phyloP scores from a whole-genome alignment of 768 basidiomycete genomes.

The Coprinopsis strossmayeri region DNA sequence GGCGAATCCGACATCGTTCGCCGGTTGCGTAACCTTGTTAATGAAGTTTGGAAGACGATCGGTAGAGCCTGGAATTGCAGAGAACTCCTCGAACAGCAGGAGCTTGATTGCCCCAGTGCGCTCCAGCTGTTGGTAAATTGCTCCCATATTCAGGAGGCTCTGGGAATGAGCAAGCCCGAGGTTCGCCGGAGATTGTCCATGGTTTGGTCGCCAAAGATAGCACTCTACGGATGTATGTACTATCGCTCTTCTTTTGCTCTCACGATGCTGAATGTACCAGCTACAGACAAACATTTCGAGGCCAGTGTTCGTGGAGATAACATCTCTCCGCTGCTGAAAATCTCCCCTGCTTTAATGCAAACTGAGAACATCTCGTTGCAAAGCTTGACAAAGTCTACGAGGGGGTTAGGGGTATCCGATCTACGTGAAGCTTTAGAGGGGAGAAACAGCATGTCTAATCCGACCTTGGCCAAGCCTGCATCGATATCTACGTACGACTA shows the following conservation, averaged over 20 bases:
- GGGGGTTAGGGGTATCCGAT: conserved; percentile 82
- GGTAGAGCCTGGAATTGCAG: conserved; percentile 25
- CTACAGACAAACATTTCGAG: conserved; percentile 58
- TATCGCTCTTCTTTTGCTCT: conserved; percentile 4
- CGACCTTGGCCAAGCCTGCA: conserved; percentile 57
- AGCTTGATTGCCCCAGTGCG: conserved; percentile 48
- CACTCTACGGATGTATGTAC: conserved; percentile 68
- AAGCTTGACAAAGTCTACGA: conserved; percentile 70
- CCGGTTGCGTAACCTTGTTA: conserved; percentile 44
- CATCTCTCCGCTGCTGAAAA: conserved; percentile 67
- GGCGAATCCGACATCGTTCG: not conserved
- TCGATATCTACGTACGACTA: conserved; percentile 78
- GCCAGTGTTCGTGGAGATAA: conserved; percentile 56
- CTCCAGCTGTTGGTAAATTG: conserved; percentile 50
- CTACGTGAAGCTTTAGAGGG: conserved; percentile 87
- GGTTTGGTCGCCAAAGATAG: conserved; percentile 70
- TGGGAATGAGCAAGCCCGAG: conserved; percentile 52
- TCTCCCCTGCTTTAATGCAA: conserved; percentile 84
- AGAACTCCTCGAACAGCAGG: conserved; percentile 15
- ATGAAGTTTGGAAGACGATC: conserved; percentile 59
- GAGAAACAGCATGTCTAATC: conserved; percentile 76
- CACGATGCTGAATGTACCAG: not conserved
- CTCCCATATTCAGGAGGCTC: conserved; percentile 51
- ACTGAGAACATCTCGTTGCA: conserved; percentile 87
- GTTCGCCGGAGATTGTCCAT: conserved; percentile 48